These are phyloP conservation scores for Eucalyptus cloeziana DNA, from an alignment of 345 rosid species.

Conservation along the genomic window DNA sequence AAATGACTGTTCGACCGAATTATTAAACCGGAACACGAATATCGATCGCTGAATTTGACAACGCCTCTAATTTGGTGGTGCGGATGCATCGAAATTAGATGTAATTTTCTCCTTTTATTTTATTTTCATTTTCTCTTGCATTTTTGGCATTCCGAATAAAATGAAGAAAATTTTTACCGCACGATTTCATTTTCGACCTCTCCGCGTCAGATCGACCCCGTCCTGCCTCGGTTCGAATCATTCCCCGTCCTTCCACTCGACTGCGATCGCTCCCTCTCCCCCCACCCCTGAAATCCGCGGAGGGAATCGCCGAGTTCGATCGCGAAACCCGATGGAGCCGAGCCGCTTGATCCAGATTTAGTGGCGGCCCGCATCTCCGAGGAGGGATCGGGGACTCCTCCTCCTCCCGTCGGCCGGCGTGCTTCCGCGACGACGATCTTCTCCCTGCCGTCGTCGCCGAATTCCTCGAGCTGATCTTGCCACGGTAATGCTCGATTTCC, in stretches of 20 bases:
- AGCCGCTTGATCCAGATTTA: background rate
- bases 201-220: background rate
- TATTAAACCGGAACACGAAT: background rate
- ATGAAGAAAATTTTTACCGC: background rate
- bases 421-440: background rate
- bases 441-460: background rate
- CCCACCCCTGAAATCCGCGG: background rate
- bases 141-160: background rate
- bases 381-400: background rate
- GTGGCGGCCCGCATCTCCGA: background rate
- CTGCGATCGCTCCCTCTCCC: background rate
- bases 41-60: background rate
- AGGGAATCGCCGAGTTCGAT: background rate
- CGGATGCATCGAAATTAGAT: background rate
- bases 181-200: background rate
- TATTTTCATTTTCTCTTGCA: background rate
- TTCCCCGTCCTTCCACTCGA: background rate
- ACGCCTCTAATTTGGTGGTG: background rate
- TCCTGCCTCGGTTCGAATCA: background rate
- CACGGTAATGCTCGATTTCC: background rate
- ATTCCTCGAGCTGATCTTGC: background rate
- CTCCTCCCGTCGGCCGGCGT: background rate
- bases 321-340: background rate
- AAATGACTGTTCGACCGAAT: background rate
- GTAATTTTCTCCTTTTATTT: background rate